Percentiles rank a stretch among this genome's conserved stretches.
Conservation (phyloP, 352 stramenopile species). For the Phytophthora cactorum region DNA sequence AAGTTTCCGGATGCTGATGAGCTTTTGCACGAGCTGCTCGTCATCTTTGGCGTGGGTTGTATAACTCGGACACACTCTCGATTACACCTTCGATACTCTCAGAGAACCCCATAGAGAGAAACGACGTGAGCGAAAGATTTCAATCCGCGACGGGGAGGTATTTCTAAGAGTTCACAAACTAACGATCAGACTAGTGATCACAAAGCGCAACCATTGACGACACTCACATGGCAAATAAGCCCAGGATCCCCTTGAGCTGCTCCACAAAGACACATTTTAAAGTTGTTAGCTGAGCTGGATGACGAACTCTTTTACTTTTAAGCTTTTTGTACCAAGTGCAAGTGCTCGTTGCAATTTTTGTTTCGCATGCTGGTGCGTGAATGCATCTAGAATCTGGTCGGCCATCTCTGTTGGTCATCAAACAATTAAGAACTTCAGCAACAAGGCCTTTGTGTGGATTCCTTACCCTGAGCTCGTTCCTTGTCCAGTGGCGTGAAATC, state of each 20-base stretch:
- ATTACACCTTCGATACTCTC: slow-evolving; percentile 51
- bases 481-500: slow-evolving; percentile 40
- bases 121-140: slow-evolving; percentile 49
- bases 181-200: background rate
- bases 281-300: background rate
- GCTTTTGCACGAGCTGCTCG: slow-evolving; percentile 39
- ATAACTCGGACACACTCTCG: slow-evolving; percentile 53
- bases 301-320: background rate
- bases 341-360: slow-evolving; percentile 50
- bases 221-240: slow-evolving; percentile 47
- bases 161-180: slow-evolving; percentile 31
- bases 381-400: slow-evolving; percentile 55
- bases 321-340: slow-evolving; percentile 1
- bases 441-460: background rate
- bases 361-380: slow-evolving; percentile 44
- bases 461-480: slow-evolving; percentile 32
- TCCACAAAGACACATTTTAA: background rate
- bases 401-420: slow-evolving; percentile 40
- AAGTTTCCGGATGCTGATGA: slow-evolving; percentile 52
- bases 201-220: background rate
- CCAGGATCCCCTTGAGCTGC: slow-evolving; percentile 54
- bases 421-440: background rate
- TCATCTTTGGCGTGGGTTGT: slow-evolving; percentile 51
- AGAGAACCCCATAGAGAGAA: slow-evolving; percentile 52
- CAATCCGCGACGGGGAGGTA: slow-evolving; percentile 56